Evolutionary conservation across 1,284 basidiomycete species (phyloP).

Genomic region (Heterobasidion occidentale): DNA sequence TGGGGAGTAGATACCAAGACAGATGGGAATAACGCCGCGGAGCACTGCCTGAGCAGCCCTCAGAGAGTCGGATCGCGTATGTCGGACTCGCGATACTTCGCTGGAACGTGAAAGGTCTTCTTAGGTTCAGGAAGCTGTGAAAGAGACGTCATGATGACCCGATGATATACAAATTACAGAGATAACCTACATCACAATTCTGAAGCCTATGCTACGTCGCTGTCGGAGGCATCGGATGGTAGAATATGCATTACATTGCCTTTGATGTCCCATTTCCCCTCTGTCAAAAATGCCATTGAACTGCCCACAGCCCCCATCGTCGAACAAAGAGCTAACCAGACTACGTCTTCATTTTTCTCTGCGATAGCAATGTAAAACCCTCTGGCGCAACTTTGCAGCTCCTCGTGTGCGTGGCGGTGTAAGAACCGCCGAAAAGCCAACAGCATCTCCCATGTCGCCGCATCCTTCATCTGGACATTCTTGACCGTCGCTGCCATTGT

Average conservation of each 20-base stretch:
- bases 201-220: neutral
- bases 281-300: constrained; percentile 42
- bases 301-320: constrained; percentile 38
- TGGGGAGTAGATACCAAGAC: too few relatives aligned
- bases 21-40: too few relatives aligned
- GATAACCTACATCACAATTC: neutral
- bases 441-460: constrained; percentile 72
- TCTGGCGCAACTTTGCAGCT: constrained; percentile 61
- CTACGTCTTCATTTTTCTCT: constrained; percentile 63
- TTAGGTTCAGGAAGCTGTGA: too few relatives aligned
- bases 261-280: constrained; percentile 53
- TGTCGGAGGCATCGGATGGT: neutral
- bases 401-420: constrained; percentile 54
- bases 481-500: constrained; percentile 63
- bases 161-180: too few relatives aligned
- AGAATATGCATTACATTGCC: constrained; percentile 40
- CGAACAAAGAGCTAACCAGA: constrained; percentile 70
- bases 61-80: too few relatives aligned
- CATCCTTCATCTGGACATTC: constrained; percentile 63
- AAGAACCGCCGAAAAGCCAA: constrained; percentile 71
- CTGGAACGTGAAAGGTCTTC: too few relatives aligned
- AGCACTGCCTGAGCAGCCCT: too few relatives aligned
- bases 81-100: too few relatives aligned
- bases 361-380: constrained; percentile 57
- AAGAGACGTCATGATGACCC: too few relatives aligned